phyloP scores from a whole-genome alignment of 306 rosid genomes.

The Luffa aegyptiaca region DNA sequence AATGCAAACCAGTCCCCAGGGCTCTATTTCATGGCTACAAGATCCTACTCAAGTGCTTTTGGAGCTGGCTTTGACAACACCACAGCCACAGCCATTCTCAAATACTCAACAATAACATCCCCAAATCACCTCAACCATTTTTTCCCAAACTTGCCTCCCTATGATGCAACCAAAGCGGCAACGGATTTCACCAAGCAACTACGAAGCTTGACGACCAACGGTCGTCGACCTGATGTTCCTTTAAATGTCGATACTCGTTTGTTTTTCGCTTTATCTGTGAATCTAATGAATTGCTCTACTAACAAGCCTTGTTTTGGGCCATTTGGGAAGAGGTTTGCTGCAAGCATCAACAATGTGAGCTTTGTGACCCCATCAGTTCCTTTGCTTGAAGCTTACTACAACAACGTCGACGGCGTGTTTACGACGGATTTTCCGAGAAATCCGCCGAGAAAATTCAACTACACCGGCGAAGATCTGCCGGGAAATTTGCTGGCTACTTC shows the following conservation, averaged over 20 bases:
- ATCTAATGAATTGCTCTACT: not conserved
- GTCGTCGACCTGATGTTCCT: not conserved
- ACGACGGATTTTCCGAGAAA: constrained; percentile 23
- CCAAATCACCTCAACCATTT: not conserved
- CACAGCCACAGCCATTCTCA: constrained; percentile 16
- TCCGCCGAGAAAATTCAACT: constrained; percentile 20
- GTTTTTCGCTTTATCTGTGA: not conserved
- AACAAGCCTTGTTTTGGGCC: not conserved
- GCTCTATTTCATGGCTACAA: constrained; percentile 12
- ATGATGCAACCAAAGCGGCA: not conserved
- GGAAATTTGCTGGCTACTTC: constrained; percentile 16
- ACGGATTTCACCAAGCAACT: not conserved
- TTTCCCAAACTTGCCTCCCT: not conserved
- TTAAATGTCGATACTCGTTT: not conserved
- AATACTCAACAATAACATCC: not conserved
- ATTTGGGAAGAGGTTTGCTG: constrained; percentile 13
- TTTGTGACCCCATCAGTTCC: constrained; percentile 14
- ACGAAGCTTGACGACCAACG: constrained; percentile 1
- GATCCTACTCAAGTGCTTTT: not conserved
- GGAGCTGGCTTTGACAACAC: constrained; percentile 11
- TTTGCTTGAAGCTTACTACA: constrained; percentile 16
- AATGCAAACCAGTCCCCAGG: constrained; percentile 10
- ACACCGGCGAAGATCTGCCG: constrained; percentile 21
- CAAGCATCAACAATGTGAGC: constrained; percentile 7
- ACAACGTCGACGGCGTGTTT: constrained; percentile 9